These are phyloP conservation scores for Circinella umbellata DNA, from an alignment of 371 early-diverging fungal genomes.

Conservation along the genomic window DNA sequence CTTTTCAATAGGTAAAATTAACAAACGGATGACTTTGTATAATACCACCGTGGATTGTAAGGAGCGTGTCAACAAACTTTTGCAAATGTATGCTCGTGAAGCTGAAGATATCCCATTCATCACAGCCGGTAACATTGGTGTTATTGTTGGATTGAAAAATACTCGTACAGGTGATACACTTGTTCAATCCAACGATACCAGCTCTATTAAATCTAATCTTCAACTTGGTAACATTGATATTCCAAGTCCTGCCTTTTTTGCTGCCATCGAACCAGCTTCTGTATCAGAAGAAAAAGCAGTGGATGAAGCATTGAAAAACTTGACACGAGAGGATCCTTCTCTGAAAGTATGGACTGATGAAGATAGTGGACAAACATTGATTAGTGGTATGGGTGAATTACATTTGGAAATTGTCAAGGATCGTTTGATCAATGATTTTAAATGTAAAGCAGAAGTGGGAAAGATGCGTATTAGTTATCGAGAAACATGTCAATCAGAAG, in stretches of 20 bases:
- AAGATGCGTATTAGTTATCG: slow-evolving; percentile 88
- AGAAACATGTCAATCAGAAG: slow-evolving; percentile 67
- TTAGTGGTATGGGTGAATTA: slow-evolving; percentile 97
- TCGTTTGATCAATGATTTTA: slow-evolving; percentile 78
- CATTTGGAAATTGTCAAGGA: slow-evolving; percentile 92
- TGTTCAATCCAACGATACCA: slow-evolving; percentile 56
- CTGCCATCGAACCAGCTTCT: slow-evolving; percentile 82
- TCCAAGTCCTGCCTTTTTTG: slow-evolving; percentile 92
- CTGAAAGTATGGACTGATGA: slow-evolving; percentile 74
- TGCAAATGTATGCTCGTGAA: slow-evolving; percentile 93
- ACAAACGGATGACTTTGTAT: slow-evolving; percentile 67
- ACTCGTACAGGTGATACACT: slow-evolving; percentile 95
- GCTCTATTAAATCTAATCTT: slow-evolving; percentile 50
- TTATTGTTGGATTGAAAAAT: slow-evolving; percentile 84
- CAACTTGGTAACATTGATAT: slow-evolving; percentile 78
- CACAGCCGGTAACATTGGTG: slow-evolving; percentile 88
- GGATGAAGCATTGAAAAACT: slow-evolving; percentile 72
- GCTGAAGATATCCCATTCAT: slow-evolving; percentile 84
- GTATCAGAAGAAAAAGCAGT: slow-evolving; percentile 80
- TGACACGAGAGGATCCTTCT: slow-evolving; percentile 92
- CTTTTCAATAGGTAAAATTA: slow-evolving; percentile 54
- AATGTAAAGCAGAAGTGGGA: slow-evolving; percentile 84
- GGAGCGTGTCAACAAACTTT: slow-evolving; percentile 85
- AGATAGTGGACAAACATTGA: slow-evolving; percentile 89
- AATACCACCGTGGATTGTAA: slow-evolving; percentile 70